A percentile compares a stretch with the other conserved stretches of the same genome.
Evolutionary conservation across 495 filamentous ascomycete genomes (phyloP).

Genomic region (Aspergillus heteromorphus): DNA sequence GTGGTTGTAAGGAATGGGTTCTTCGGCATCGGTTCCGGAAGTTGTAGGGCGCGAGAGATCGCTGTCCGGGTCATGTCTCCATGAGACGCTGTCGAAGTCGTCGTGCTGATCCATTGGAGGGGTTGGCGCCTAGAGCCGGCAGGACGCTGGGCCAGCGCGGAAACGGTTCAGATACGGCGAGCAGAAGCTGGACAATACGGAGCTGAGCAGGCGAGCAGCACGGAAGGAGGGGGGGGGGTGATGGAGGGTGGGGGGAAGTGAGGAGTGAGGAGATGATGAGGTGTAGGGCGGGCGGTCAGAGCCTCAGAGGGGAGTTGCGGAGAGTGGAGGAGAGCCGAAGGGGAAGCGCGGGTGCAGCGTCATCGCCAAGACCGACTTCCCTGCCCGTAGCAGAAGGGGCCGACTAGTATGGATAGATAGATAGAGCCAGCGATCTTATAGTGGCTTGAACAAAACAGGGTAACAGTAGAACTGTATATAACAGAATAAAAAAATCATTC

Average conservation of each 20-base stretch:
- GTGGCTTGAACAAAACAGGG: too few relatives aligned
- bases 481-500: too few relatives aligned
- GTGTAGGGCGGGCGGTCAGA: not conserved
- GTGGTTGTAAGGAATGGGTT: slow-evolving; percentile 23
- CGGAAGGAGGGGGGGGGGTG: not conserved
- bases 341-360: not conserved
- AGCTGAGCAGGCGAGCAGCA: slow-evolving; percentile 10
- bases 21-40: slow-evolving; percentile 39
- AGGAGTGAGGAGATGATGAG: not conserved
- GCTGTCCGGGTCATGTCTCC: slow-evolving; percentile 49
- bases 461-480: too few relatives aligned
- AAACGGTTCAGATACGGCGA: not conserved
- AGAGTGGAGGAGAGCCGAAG: not conserved
- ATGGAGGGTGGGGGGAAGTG: not conserved
- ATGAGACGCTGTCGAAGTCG: slow-evolving; percentile 56
- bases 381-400: too few relatives aligned
- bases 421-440: too few relatives aligned
- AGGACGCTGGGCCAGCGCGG: not conserved
- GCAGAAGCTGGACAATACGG: not conserved
- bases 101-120: slow-evolving; percentile 48
- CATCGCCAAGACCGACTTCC: slow-evolving; percentile 1
- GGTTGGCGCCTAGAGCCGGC: slow-evolving; percentile 10
- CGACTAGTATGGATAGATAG: too few relatives aligned
- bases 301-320: not conserved
- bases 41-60: slow-evolving; percentile 46